Base-by-base conservation (phyloP, 768 basidiomycete species). In the Phlegmacium glaucopus region DNA sequence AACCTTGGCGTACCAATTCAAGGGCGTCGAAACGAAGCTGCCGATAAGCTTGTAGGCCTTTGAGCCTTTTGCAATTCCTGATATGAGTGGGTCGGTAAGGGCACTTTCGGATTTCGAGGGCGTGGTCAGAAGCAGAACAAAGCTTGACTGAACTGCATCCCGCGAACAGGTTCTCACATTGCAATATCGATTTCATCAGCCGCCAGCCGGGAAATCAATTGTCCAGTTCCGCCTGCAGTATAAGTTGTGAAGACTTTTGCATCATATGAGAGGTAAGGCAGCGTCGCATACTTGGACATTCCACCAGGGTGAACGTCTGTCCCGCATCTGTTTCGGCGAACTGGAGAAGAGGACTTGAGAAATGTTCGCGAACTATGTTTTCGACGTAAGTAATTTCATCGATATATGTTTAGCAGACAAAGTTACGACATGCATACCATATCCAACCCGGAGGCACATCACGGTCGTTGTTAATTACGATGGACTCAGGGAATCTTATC, bases 11-110 rank as follows among this genome's bases (percentile, higher is more conserved):
- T 51, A 83, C 94, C 92, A 97, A 70, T 90, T 86, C 36, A 97
- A 70, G 2, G 94, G 90, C 4, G 90, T 90, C 1, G 79, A 80
- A 39, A 97, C 94, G 62, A 91, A 97, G 60, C 89, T 90, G 6
- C 95, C 94, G 4, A 95, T 83, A 13, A 97, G 83, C 64, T 88
- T 93, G 68, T 96, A 99, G 6, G 86, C 80, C 44, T 78, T 76
- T 0, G 87, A 88, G 1, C 93, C 91, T 47, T 93, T 94, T 6
- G 91, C 92, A 45, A 96, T 90, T 0, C 94, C 94, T 42, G 92
- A 88, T 52, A 96, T 91, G 26, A 97, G 70, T 0, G 90, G 79
- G 59, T 95, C 94, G 1, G 94, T 96, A 40, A 97, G 79, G 0
- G 91, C 91, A 60, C 92, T 56, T 36, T 3, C 8, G 3, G 11